phyloP scores from a whole-genome alignment of 441 rosid species.

The Erodium trifolium region DNA sequence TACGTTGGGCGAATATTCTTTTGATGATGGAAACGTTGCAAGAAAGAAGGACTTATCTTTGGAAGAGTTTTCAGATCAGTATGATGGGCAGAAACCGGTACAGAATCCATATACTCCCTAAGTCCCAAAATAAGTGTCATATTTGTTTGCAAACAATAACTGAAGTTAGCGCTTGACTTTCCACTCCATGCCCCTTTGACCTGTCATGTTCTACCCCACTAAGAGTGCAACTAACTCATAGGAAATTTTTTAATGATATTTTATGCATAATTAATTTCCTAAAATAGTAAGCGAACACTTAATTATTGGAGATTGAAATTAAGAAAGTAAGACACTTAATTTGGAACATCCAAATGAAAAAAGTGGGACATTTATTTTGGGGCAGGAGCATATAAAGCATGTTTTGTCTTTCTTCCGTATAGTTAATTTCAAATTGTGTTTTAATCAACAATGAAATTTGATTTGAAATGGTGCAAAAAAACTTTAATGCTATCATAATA shows the following conservation, averaged over 20 bases:
- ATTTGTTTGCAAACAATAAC: not conserved
- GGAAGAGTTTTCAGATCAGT: slow-evolving; percentile 50
- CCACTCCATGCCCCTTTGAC: not conserved
- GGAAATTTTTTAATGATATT: not conserved
- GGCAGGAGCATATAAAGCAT: not conserved
- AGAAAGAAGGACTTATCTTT: slow-evolving; percentile 44
- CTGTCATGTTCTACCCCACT: not conserved
- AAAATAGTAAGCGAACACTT: not conserved
- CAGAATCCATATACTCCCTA: not conserved
- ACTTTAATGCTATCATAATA: not conserved
- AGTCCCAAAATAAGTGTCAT: not conserved
- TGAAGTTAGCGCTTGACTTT: not conserved
- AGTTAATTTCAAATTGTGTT: not conserved
- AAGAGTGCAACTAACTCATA: not conserved
- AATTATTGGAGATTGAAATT: too few relatives aligned
- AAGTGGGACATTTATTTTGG: not conserved
- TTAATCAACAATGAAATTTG: not conserved
- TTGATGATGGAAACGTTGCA: slow-evolving; percentile 68
- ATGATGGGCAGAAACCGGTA: slow-evolving; percentile 32
- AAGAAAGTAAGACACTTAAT: not conserved
- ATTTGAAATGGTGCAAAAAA: not conserved
- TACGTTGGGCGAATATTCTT: slow-evolving; percentile 49
- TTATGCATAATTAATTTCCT: not conserved
- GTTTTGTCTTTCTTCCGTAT: not conserved
- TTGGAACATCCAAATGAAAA: not conserved